Percentiles rank a stretch among this genome's conserved stretches.
phyloP scores from a whole-genome alignment of 164 flowering plant species.

The Buxus sempervirens region DNA sequence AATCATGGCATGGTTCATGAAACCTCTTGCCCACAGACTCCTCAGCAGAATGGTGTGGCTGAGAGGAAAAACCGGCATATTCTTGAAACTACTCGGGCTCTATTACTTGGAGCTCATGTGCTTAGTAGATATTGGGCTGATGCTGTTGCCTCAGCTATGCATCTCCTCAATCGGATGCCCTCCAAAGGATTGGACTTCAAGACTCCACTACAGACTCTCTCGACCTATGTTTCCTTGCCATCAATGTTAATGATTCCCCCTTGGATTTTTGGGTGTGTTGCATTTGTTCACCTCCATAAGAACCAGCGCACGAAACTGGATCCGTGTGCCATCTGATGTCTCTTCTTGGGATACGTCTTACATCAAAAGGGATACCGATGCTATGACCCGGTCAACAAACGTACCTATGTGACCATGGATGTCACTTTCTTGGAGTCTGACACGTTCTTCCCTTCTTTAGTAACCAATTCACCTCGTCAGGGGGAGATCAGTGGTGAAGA shows the following conservation, averaged over 20 bases:
- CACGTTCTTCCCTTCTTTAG: neutral
- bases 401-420: conserved; percentile 10
- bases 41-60: conserved; percentile 7
- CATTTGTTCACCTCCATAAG: neutral
- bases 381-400: neutral
- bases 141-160: neutral
- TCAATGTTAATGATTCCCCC: neutral
- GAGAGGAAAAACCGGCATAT: neutral
- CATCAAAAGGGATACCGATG: neutral
- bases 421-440: conserved; percentile 14
- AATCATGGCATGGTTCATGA: conserved; percentile 5
- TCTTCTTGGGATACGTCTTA: neutral
- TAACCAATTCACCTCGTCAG: conserved; percentile 1
- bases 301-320: neutral
- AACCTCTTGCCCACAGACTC: conserved; percentile 9
- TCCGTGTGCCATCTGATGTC: neutral
- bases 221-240: neutral
- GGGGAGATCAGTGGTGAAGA: neutral
- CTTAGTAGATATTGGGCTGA: neutral
- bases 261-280: neutral
- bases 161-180: neutral
- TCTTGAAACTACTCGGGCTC: neutral
- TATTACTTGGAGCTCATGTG: conserved; percentile 2
- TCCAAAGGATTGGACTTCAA: too few relatives aligned
- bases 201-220: neutral